A percentile compares a stretch with the other conserved stretches of the same genome.
These are phyloP conservation scores for Ophiostoma sp. DNA, from an alignment of 2,329 filamentous ascomycete species.

Conservation along the genomic window DNA sequence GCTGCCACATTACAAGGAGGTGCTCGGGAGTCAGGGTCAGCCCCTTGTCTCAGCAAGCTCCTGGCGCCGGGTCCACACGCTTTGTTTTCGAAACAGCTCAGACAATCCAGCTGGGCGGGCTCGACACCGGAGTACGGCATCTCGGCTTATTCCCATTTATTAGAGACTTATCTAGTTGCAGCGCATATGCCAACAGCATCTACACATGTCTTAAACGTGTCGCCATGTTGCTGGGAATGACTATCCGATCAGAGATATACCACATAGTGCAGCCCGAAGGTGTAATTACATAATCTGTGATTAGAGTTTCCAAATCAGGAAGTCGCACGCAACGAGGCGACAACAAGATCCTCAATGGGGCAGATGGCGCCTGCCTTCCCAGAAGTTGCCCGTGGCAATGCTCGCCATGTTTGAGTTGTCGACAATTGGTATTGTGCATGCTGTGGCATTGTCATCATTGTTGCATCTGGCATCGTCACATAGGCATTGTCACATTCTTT, in stretches of 20 bases:
- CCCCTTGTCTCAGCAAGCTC: slow-evolving; percentile 16
- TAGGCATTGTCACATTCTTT: background rate
- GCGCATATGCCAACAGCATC: background rate
- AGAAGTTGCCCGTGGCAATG: background rate
- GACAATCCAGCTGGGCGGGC: background rate
- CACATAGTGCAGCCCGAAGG: background rate
- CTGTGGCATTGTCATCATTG: background rate
- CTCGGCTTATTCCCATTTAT: background rate
- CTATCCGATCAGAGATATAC: too few relatives aligned
- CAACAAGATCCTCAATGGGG: background rate
- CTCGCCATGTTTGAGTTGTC: background rate
- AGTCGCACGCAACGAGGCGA: background rate
- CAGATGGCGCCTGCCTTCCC: background rate
- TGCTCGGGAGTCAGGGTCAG: background rate
- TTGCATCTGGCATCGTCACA: background rate
- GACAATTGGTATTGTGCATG: background rate
- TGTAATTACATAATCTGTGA: background rate
- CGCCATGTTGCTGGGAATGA: background rate
- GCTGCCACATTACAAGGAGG: background rate
- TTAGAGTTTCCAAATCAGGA: background rate
- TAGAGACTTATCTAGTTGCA: background rate
- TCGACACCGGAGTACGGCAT: background rate
- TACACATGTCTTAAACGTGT: background rate
- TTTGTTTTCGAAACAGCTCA: slow-evolving; percentile 10
- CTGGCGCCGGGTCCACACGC: slow-evolving; percentile 5